Percentiles rank a stretch among this genome's conserved stretches.
phyloP scores from a whole-genome alignment of 495 filamentous ascomycete species.

The Aspergillus kassunensis region DNA sequence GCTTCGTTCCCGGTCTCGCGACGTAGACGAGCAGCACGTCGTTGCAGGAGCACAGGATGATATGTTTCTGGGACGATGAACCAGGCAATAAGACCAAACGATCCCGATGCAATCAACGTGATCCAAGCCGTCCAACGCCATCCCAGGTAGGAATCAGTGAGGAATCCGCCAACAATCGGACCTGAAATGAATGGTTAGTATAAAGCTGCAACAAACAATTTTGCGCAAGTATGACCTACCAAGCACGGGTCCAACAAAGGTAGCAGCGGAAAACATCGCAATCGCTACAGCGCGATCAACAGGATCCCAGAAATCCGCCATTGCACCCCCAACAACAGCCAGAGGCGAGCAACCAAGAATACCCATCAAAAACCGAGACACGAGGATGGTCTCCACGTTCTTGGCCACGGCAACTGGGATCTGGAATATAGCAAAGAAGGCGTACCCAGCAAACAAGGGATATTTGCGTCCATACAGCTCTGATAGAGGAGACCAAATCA shows the following conservation, averaged over 20 bases:
- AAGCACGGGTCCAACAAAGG: constrained; percentile 54
- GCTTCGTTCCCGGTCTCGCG: constrained; percentile 59
- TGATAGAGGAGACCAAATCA: constrained; percentile 53
- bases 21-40: constrained; percentile 53
- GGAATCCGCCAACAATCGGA: constrained; percentile 50
- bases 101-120: constrained; percentile 51
- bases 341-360: constrained; percentile 61
- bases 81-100: constrained; percentile 46
- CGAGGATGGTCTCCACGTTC: constrained; percentile 55
- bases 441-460: constrained; percentile 54
- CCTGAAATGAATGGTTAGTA: constrained; percentile 12
- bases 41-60: constrained; percentile 50
- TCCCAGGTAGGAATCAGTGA: constrained; percentile 50
- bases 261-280: constrained; percentile 49
- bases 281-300: constrained; percentile 59
- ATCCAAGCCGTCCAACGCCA: constrained; percentile 68
- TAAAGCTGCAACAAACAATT: too few species aligned
- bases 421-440: constrained; percentile 57
- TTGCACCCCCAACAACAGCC: constrained; percentile 55
- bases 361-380: constrained; percentile 59
- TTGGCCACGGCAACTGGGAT: constrained; percentile 58
- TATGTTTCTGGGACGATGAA: constrained; percentile 61
- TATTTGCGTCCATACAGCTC: constrained; percentile 55
- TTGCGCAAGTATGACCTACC: constrained; percentile 20
- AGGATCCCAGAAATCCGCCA: constrained; percentile 60